Percentiles rank a stretch among this genome's conserved stretches.
phyloP scores from a whole-genome alignment of 495 filamentous ascomycete genomes.

The Trichoderma erinaceum region DNA sequence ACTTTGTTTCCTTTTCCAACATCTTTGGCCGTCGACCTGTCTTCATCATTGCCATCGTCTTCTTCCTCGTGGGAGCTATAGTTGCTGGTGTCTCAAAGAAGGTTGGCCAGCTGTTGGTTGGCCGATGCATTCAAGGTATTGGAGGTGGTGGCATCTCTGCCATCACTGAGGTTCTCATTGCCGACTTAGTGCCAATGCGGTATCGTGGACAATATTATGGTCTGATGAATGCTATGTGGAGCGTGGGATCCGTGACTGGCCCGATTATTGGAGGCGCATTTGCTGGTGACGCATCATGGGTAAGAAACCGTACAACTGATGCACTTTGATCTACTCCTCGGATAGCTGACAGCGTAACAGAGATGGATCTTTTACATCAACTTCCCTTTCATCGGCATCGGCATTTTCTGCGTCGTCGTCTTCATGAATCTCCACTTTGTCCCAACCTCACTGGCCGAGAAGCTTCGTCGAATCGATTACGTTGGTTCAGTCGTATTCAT shows the following conservation, averaged over 20 bases:
- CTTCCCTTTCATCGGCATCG: slow-evolving; percentile 36
- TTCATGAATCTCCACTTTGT: slow-evolving; percentile 34
- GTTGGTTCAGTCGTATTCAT: slow-evolving; percentile 50
- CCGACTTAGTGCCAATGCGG: slow-evolving; percentile 54
- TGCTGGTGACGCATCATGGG: slow-evolving; percentile 39
- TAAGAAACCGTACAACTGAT: neutral
- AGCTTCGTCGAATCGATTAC: slow-evolving; percentile 52
- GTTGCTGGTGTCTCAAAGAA: slow-evolving; percentile 53
- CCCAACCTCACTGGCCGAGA: slow-evolving; percentile 32
- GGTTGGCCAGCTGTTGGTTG: slow-evolving; percentile 56
- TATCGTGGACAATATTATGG: slow-evolving; percentile 43
- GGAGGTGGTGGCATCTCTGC: slow-evolving; percentile 63
- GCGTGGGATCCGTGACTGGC: slow-evolving; percentile 59
- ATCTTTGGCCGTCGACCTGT: slow-evolving; percentile 42
- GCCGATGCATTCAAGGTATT: slow-evolving; percentile 63
- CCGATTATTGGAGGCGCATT: slow-evolving; percentile 66
- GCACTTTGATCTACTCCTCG: neutral
- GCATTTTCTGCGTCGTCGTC: slow-evolving; percentile 31
- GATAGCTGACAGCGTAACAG: slow-evolving; percentile 5
- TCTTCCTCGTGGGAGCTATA: slow-evolving; percentile 55
- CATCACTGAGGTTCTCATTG: slow-evolving; percentile 56
- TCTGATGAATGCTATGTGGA: slow-evolving; percentile 49
- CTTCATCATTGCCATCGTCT: slow-evolving; percentile 43
- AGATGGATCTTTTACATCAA: slow-evolving; percentile 43
- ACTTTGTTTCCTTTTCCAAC: slow-evolving; percentile 45